Conservation (phyloP, 441 rosid species). For the Brassica hybrid region DNA sequence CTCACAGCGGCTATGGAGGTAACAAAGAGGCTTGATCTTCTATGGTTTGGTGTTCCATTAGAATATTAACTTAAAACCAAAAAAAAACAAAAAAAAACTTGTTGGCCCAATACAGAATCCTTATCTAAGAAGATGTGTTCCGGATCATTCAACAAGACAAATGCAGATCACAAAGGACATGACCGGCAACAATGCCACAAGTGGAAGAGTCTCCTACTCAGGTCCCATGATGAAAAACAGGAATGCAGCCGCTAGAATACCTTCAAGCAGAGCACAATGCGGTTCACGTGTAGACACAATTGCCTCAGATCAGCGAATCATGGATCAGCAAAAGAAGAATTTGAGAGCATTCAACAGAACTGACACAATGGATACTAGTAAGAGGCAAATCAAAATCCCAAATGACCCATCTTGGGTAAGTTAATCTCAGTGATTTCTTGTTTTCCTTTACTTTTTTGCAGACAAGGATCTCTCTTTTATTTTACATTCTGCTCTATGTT, state of each 20-base stretch:
- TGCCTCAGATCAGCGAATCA: constrained; percentile 29
- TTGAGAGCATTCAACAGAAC: constrained; percentile 40
- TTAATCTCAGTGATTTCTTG: constrained; percentile 8
- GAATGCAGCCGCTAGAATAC: constrained; percentile 40
- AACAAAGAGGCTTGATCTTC: constrained; percentile 48
- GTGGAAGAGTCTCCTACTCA: constrained; percentile 63
- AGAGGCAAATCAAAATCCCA: constrained; percentile 23
- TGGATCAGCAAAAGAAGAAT: constrained; percentile 41
- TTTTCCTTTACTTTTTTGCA: background rate
- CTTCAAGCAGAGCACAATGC: constrained; percentile 53
- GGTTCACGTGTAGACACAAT: constrained; percentile 30
- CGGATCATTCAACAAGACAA: constrained; percentile 56
- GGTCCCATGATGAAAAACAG: constrained; percentile 68
- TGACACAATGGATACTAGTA: constrained; percentile 40
- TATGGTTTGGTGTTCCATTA: constrained; percentile 37
- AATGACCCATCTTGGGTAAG: constrained; percentile 35
- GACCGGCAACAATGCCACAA: constrained; percentile 49
- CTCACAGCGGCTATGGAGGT: constrained; percentile 55
- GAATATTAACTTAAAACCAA: constrained; percentile 11
- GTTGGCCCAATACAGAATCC: constrained; percentile 55
- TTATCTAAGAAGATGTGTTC: constrained; percentile 57
- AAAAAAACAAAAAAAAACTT: constrained; percentile 7
- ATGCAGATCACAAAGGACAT: constrained; percentile 52
- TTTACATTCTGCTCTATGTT: background rate
- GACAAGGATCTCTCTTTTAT: background rate